Conservation (phyloP, 2,329 filamentous ascomycete species). For the Lachnellula hyalina region DNA sequence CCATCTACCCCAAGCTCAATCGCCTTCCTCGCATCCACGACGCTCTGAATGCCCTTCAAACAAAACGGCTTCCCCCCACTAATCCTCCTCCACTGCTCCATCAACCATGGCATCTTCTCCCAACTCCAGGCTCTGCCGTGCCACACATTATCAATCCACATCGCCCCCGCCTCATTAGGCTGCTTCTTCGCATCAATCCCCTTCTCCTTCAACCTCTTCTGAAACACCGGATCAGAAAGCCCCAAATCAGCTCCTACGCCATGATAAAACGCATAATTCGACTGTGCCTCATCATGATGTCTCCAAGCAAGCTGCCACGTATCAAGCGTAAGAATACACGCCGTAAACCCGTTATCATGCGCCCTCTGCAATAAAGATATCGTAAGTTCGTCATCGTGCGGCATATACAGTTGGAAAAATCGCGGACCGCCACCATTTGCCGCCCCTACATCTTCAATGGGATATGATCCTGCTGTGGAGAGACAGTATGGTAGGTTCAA, state of each 20-base stretch:
- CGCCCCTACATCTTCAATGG: conserved; percentile 52
- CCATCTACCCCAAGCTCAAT: conserved; percentile 55
- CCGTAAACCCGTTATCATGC: conserved; percentile 48
- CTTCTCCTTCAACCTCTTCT: conserved; percentile 43
- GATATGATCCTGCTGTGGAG: conserved; percentile 45
- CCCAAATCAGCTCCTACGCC: conserved; percentile 55
- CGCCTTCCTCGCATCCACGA: conserved; percentile 50
- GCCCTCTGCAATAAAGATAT: conserved; percentile 52
- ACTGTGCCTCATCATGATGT: conserved; percentile 49
- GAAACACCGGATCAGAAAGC: conserved; percentile 54
- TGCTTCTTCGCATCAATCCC: conserved; percentile 49
- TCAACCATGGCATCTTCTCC: conserved; percentile 58
- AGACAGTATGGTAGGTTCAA: conserved; percentile 55
- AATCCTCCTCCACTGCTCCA: conserved; percentile 53
- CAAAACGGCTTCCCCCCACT: conserved; percentile 53
- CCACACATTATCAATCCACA: conserved; percentile 62
- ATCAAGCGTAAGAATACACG: conserved; percentile 55
- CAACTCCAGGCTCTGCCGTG: conserved; percentile 58
- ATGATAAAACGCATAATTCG: conserved; percentile 60
- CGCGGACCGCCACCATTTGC: conserved; percentile 49
- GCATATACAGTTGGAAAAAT: conserved; percentile 61
- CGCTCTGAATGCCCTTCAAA: conserved; percentile 59
- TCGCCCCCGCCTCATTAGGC: conserved; percentile 48
- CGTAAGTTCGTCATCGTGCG: conserved; percentile 56
- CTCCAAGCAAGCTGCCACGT: conserved; percentile 61